Base-by-base conservation (phyloP, 2,329 filamentous ascomycete species). In the Beauveria pseudobassiana region DNA sequence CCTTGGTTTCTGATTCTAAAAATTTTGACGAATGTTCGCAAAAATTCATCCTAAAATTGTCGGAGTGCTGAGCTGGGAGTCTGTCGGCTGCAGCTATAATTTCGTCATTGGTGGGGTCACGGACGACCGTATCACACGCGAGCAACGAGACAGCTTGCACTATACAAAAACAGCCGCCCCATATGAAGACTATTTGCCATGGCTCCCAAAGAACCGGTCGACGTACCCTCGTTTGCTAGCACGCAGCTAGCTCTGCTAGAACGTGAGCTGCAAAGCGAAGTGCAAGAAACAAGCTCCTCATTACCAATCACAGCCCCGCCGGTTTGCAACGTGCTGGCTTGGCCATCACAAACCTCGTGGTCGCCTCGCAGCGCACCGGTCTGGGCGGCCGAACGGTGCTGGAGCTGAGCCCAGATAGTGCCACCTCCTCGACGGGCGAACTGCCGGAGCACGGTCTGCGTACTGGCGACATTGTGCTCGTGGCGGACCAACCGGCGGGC, bases 311-410 rank as follows among this genome's bases (percentile, higher is more conserved):
- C 72, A 85, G 87, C 53, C 90, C 91, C 5, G 77, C 82, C 0
- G 80, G 84, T 1, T 84, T 96, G 14, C 84, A 90, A 70, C 86
- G 88, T 63, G 89, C 89, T 6, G 91, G 91, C n/a, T 81, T 91
- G 46, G 91, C 91, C 38, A 80, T 95, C 68, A 85, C 86, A 18
- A 93, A 93, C 73, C 84, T 98, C 9, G 77, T 84, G 38, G 78
- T 96, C 40, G 79, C 82, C 12, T 87, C 89, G 20, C 89, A 90
- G 71, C 87, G 93, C 34, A 99, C 95, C 0, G 95, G 95, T 0
- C 80, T 97, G 43, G 95, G 93, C 18, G 95, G 95, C n/a, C 90
- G 91, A 65, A 91, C 90, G 0, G 88, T 99, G 1, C 78, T 97
- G 3, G 93, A 97, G 73, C 85, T 99, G 1, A 77, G 77, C 18